phyloP scores from a whole-genome alignment of 2,329 filamentous ascomycete species.

The Cercospora citrullina region DNA sequence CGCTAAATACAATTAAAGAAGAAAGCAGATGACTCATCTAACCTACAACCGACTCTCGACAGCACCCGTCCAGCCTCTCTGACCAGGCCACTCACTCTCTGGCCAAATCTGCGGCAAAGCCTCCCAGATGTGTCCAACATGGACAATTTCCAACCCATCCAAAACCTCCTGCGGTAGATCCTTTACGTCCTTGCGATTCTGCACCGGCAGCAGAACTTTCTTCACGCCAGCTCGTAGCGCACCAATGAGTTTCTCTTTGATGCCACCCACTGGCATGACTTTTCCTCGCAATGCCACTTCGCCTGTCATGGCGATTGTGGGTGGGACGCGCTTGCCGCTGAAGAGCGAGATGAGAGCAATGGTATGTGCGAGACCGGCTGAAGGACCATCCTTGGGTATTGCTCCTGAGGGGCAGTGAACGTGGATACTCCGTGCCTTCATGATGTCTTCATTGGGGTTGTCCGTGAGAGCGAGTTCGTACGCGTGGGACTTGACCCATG shows the following conservation, averaged over 20 bases:
- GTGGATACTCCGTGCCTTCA: conserved; percentile 91
- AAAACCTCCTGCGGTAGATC: conserved; percentile 89
- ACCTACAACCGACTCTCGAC: conserved; percentile 73
- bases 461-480: conserved; percentile 83
- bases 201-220: conserved; percentile 82
- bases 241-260: conserved; percentile 98
- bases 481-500: conserved; percentile 95
- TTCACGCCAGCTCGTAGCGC: conserved; percentile 91
- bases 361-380: conserved; percentile 88
- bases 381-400: conserved; percentile 86
- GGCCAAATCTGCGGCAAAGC: conserved; percentile 91
- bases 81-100: conserved; percentile 77
- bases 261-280: conserved; percentile 91
- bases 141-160: conserved; percentile 81
- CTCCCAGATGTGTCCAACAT: conserved; percentile 92
- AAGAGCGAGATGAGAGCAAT: conserved; percentile 91
- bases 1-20: not conserved
- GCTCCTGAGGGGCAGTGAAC: conserved; percentile 94
- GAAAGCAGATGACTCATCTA: not conserved
- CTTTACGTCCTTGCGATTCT: conserved; percentile 88
- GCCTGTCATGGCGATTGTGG: conserved; percentile 91
- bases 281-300: conserved; percentile 79
- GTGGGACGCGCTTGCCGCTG: conserved; percentile 78
- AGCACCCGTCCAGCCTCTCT: conserved; percentile 60
- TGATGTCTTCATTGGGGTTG: conserved; percentile 83